phyloP scores from a whole-genome alignment of 495 filamentous ascomycete species.

The Talaromyces nanjingensis region DNA sequence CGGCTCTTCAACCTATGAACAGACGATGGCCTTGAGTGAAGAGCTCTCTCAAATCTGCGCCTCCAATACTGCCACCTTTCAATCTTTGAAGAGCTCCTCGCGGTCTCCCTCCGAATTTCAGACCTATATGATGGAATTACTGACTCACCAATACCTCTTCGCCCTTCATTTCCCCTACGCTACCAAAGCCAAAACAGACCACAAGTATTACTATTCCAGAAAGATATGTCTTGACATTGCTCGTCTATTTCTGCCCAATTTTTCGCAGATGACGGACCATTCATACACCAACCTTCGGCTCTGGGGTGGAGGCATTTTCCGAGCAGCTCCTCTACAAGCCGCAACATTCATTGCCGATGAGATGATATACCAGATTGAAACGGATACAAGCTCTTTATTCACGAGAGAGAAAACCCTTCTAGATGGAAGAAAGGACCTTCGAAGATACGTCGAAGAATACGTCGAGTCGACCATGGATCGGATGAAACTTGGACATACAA shows the following conservation, averaged over 20 bases:
- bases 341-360: neutral
- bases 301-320: slow-evolving; percentile 4
- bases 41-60: neutral
- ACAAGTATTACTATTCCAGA: neutral
- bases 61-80: neutral
- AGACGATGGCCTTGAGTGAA: neutral
- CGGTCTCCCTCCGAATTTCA: neutral
- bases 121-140: slow-evolving; percentile 1
- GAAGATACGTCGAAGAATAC: neutral
- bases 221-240: neutral
- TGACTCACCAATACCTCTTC: slow-evolving; percentile 4
- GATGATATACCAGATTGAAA: neutral
- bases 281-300: neutral
- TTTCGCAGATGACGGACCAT: neutral
- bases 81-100: neutral
- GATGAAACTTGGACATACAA: neutral
- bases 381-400: neutral
- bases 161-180: slow-evolving; percentile 2
- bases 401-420: neutral
- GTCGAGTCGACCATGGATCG: neutral
- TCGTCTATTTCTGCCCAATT: neutral
- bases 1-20: neutral
- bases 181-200: neutral
- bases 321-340: neutral
- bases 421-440: neutral